phyloP scores from a whole-genome alignment of 305 asterid species.

The Fraxinus nigra region DNA sequence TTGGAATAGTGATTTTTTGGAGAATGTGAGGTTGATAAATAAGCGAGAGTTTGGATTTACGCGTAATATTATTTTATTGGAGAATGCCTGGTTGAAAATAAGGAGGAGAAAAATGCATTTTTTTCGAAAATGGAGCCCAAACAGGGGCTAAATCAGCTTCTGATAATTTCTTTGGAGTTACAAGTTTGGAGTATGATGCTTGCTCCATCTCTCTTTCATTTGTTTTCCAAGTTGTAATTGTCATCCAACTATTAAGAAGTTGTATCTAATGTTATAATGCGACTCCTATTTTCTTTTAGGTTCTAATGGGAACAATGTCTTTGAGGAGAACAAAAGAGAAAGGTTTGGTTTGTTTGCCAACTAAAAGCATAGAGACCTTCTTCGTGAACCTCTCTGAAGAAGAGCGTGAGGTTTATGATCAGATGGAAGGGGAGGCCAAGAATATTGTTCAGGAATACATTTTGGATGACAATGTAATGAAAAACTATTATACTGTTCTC shows the following conservation, averaged over 20 bases:
- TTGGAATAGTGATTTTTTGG: not conserved
- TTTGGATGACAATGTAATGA: constrained; percentile 38
- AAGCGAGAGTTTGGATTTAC: not conserved
- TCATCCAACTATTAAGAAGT: constrained; percentile 5
- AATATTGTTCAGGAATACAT: constrained; percentile 52
- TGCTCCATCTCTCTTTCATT: not conserved
- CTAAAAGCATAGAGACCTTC: constrained; percentile 65
- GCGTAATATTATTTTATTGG: not conserved
- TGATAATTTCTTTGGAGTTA: constrained; percentile 1
- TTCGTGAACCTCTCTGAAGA: constrained; percentile 65
- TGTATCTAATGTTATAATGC: not conserved
- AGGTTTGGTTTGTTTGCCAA: constrained; percentile 61
- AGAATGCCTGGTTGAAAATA: not conserved
- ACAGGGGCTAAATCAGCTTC: not conserved
- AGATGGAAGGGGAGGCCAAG: constrained; percentile 81
- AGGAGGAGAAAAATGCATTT: not conserved
- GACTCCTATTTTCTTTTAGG: constrained; percentile 40
- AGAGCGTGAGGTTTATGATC: constrained; percentile 82
- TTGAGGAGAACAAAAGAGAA: constrained; percentile 91
- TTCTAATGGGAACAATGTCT: constrained; percentile 74
- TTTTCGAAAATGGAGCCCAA: not conserved
- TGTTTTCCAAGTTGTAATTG: constrained; percentile 1
- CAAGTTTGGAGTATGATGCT: not conserved
- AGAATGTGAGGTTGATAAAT: not conserved
- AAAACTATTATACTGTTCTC: constrained; percentile 63